A percentile compares a stretch with the other conserved stretches of the same genome.
These are phyloP conservation scores for Boletellus sp. DNA, from an alignment of 768 basidiomycete species.

Conservation along the genomic window DNA sequence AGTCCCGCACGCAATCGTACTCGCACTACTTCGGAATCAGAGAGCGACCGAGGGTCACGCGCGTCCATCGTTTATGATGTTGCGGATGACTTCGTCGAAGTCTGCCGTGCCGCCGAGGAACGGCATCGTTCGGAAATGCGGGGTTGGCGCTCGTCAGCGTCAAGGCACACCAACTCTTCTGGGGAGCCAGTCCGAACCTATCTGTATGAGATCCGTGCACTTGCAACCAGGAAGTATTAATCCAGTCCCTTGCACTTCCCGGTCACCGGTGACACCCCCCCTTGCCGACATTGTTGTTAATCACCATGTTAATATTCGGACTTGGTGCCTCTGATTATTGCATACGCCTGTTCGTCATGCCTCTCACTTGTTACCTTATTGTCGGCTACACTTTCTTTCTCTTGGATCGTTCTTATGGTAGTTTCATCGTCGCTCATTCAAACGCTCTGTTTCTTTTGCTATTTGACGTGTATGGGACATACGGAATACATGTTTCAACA, in stretches of 20 bases:
- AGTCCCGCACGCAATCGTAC: conserved; percentile 63
- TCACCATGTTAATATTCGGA: conserved; percentile 22
- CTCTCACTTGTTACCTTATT: conserved; percentile 29
- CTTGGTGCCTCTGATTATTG: conserved; percentile 15
- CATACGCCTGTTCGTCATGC: conserved; percentile 22
- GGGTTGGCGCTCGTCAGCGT: conserved; percentile 54
- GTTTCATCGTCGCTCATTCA: conserved; percentile 22
- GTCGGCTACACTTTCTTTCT: conserved; percentile 21
- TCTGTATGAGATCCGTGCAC: conserved; percentile 78
- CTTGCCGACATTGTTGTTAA: conserved; percentile 3
- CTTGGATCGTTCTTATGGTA: conserved; percentile 29
- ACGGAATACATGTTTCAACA: conserved; percentile 31
- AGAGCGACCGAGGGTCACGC: conserved; percentile 70
- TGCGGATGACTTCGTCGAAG: conserved; percentile 67
- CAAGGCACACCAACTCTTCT: conserved; percentile 20
- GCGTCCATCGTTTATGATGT: conserved; percentile 77
- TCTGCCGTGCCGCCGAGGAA: conserved; percentile 73
- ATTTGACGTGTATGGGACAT: conserved; percentile 38
- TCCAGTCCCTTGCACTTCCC: conserved; percentile 1
- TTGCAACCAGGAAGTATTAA: conserved; percentile 83
- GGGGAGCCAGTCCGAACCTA: conserved; percentile 55
- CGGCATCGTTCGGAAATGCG: conserved; percentile 82
- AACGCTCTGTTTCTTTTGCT: conserved; percentile 12
- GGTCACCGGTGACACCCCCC: conserved; percentile 1
- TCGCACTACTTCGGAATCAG: conserved; percentile 69